A percentile compares a stretch with the other conserved stretches of the same genome.
Evolutionary conservation across 345 rosid species (phyloP).

Genomic region (Citrus glauca): DNA sequence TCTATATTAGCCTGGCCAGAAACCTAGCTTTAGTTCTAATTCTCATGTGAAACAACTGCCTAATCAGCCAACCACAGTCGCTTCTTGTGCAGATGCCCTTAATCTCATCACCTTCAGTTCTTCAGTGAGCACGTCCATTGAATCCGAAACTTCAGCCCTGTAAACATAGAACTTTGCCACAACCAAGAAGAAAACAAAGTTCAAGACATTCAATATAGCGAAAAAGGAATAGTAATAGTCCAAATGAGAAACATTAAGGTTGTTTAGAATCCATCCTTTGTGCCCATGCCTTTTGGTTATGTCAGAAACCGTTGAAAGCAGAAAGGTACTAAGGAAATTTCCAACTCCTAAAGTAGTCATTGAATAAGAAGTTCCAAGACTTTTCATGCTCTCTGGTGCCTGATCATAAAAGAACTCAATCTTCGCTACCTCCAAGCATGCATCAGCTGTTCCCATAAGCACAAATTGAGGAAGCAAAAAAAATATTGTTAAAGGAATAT

Average conservation of each 20-base stretch:
- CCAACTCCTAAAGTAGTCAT: constrained; percentile 56
- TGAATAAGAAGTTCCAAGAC: constrained; percentile 75
- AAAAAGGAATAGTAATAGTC: constrained; percentile 76
- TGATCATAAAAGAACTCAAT: constrained; percentile 90
- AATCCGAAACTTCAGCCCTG: constrained; percentile 60
- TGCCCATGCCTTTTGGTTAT: constrained; percentile 51
- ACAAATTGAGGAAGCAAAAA: constrained; percentile 70
- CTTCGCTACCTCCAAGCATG: constrained; percentile 74
- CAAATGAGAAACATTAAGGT: constrained; percentile 68
- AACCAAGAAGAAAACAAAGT: constrained; percentile 56
- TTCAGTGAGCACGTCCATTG: constrained; percentile 44
- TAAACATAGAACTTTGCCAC: constrained; percentile 56
- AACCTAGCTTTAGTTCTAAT: background rate
- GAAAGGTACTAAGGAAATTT: constrained; percentile 65
- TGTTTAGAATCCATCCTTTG: constrained; percentile 68
- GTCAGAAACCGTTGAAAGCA: constrained; percentile 50
- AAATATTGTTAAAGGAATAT: constrained; percentile 56
- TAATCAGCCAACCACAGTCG: background rate
- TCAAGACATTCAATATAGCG: constrained; percentile 49
- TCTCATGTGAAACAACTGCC: background rate
- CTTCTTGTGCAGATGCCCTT: constrained; percentile 17
- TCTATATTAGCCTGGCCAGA: background rate
- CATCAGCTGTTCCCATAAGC: constrained; percentile 79
- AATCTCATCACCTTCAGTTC: constrained; percentile 35
- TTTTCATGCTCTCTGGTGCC: constrained; percentile 90